A percentile compares a stretch with the other conserved stretches of the same genome.
Evolutionary conservation across 2,329 filamentous ascomycete genomes (phyloP).

Genomic region (Fulvia fulva): DNA sequence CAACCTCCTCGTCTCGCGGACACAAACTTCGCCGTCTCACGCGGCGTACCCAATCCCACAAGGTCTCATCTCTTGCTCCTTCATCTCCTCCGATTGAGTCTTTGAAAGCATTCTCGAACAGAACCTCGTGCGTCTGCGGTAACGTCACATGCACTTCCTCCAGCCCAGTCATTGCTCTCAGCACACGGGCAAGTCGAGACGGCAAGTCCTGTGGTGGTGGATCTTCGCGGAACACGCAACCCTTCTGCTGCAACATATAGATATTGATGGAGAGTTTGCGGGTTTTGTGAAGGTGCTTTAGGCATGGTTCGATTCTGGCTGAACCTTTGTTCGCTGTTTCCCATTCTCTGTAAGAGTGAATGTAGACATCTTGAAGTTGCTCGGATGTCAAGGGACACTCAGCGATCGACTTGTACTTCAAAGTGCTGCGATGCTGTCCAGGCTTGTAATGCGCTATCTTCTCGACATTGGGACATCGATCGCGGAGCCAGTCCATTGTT

Average conservation of each 20-base stretch:
- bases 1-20: too few relatives aligned
- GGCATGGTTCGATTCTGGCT: neutral
- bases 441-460: neutral
- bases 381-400: neutral
- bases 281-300: neutral
- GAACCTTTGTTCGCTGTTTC: neutral
- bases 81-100: too few relatives aligned
- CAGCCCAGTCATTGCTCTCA: neutral
- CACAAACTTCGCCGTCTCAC: too few relatives aligned
- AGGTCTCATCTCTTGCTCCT: too few relatives aligned
- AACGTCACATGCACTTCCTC: neutral
- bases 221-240: neutral
- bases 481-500: neutral
- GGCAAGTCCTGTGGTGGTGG: neutral
- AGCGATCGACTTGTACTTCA: neutral
- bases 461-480: neutral
- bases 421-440: neutral
- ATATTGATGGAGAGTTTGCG: neutral
- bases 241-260: neutral
- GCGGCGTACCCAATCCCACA: too few relatives aligned
- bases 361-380: neutral
- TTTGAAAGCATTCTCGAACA: too few relatives aligned
- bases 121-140: too few relatives aligned
- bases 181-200: neutral
- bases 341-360: neutral